These are phyloP conservation scores for Neofusicoccum parvum DNA, from an alignment of 2,329 filamentous ascomycete genomes.

Conservation along the genomic window DNA sequence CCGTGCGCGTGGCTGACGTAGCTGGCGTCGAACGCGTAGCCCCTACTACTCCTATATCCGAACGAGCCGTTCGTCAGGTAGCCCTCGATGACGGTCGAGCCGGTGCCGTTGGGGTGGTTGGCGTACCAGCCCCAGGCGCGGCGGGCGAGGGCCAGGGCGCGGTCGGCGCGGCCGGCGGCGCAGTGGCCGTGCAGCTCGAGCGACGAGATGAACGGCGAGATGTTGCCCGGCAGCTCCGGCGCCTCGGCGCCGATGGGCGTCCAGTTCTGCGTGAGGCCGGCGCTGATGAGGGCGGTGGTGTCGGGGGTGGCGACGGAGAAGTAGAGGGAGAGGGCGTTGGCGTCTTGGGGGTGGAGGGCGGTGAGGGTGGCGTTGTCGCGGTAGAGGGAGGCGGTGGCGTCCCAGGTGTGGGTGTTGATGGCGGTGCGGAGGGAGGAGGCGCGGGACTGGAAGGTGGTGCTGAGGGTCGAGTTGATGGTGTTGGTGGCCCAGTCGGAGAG, in stretches of 20 bases:
- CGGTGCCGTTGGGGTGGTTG: slow-evolving; percentile 59
- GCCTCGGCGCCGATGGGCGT: slow-evolving; percentile 56
- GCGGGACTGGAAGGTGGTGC: slow-evolving; percentile 25
- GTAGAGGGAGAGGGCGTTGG: slow-evolving; percentile 42
- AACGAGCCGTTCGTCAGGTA: slow-evolving; percentile 60
- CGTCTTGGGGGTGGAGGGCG: slow-evolving; percentile 53
- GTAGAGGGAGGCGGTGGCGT: slow-evolving; percentile 35
- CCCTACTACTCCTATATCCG: slow-evolving; percentile 56
- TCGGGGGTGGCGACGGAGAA: slow-evolving; percentile 50
- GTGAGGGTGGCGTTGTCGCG: slow-evolving; percentile 44
- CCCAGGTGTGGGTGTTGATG: slow-evolving; percentile 33
- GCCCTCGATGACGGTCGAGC: slow-evolving; percentile 62
- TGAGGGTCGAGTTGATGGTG: slow-evolving; percentile 27
- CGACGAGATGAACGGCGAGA: slow-evolving; percentile 61
- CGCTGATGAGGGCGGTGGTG: slow-evolving; percentile 46
- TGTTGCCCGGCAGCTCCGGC: slow-evolving; percentile 60
- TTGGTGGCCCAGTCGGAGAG: slow-evolving; percentile 32
- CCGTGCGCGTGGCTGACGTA: slow-evolving; percentile 45
- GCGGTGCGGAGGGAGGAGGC: slow-evolving; percentile 28
- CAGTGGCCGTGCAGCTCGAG: slow-evolving; percentile 64
- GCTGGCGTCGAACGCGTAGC: slow-evolving; percentile 53
- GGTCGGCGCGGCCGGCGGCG: slow-evolving; percentile 47
- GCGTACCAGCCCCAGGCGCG: slow-evolving; percentile 64
- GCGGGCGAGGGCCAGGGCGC: slow-evolving; percentile 60
- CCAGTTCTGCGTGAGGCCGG: slow-evolving; percentile 55